Evolutionary conservation across 176 grass and related monocot species (phyloP).

Genomic region (Cymbopogon citratus): DNA sequence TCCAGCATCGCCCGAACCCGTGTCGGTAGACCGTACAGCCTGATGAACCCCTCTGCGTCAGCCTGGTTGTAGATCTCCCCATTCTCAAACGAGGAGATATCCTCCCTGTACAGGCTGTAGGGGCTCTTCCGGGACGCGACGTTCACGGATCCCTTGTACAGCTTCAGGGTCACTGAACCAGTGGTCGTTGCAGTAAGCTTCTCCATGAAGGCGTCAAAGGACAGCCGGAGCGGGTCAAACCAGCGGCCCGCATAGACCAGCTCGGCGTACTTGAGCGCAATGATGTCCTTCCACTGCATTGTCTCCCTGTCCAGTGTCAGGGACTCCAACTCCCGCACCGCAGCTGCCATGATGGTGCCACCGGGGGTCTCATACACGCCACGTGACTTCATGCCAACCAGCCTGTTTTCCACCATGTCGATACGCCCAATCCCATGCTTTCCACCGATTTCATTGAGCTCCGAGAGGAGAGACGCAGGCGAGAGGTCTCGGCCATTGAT

Average conservation of each 20-base stretch:
- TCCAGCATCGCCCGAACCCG: constrained; percentile 76
- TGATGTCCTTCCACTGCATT: constrained; percentile 73
- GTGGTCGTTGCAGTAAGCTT: constrained; percentile 56
- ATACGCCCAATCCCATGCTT: constrained; percentile 80
- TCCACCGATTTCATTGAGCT: constrained; percentile 81
- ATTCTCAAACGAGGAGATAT: constrained; percentile 90
- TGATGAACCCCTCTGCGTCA: constrained; percentile 79
- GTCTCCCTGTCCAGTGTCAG: constrained; percentile 63
- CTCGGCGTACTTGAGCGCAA: constrained; percentile 79
- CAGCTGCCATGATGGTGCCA: constrained; percentile 77
- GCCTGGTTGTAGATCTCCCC: constrained; percentile 82
- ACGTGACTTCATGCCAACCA: constrained; percentile 93
- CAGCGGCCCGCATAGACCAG: constrained; percentile 83
- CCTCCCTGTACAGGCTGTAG: constrained; percentile 83
- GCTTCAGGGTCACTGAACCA: constrained; percentile 59
- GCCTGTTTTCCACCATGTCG: constrained; percentile 89
- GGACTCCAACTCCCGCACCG: constrained; percentile 71
- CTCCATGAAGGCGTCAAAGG: constrained; percentile 76
- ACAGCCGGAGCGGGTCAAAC: constrained; percentile 64
- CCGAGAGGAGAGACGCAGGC: constrained; percentile 60
- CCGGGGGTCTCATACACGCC: constrained; percentile 89
- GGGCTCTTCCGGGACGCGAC: constrained; percentile 59
- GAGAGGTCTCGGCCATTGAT: constrained; percentile 69
- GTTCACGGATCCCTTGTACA: constrained; percentile 72
- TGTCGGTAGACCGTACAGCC: constrained; percentile 71